phyloP scores from a whole-genome alignment of 2,329 filamentous ascomycete species.

The Calonectria pseudoreteaudii region DNA sequence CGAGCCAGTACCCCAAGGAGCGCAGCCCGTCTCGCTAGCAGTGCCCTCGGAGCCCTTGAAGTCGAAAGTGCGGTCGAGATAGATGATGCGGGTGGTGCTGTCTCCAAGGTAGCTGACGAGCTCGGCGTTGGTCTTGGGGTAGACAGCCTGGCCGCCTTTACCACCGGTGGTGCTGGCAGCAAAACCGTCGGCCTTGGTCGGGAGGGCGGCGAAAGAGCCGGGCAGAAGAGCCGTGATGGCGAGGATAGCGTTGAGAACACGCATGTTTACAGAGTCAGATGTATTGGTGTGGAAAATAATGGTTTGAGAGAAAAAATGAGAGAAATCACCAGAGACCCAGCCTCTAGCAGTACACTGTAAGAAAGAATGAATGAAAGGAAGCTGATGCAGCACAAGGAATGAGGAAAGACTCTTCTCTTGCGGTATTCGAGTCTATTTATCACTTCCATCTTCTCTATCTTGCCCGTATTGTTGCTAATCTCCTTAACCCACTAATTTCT shows the following conservation, averaged over 20 bases:
- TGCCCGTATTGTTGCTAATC: neutral
- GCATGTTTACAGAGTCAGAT: neutral
- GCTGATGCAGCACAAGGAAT: neutral
- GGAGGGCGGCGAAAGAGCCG: neutral
- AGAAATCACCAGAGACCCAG: neutral
- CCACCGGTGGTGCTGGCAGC: neutral
- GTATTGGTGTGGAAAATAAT: neutral
- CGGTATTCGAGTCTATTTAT: slow-evolving; percentile 1
- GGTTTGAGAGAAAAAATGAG: neutral
- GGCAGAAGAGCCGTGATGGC: neutral
- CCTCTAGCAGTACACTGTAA: neutral
- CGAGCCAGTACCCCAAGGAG: slow-evolving; percentile 64
- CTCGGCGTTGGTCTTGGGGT: slow-evolving; percentile 64
- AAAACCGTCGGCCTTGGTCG: neutral
- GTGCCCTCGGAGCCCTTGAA: slow-evolving; percentile 66
- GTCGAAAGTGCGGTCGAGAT: slow-evolving; percentile 66
- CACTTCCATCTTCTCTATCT: neutral
- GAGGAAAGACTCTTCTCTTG: neutral
- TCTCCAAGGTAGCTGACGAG: slow-evolving; percentile 69
- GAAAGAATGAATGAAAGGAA: neutral
- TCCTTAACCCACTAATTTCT: neutral
- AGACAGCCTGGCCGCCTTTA: slow-evolving; percentile 49
- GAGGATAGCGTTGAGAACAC: neutral
- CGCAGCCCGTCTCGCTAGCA: slow-evolving; percentile 63
- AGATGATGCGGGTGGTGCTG: slow-evolving; percentile 63